A percentile compares a stretch with the other conserved stretches of the same genome.
Conservation (phyloP, 805 yeast species). For the Kazachstania taianensis region DNA sequence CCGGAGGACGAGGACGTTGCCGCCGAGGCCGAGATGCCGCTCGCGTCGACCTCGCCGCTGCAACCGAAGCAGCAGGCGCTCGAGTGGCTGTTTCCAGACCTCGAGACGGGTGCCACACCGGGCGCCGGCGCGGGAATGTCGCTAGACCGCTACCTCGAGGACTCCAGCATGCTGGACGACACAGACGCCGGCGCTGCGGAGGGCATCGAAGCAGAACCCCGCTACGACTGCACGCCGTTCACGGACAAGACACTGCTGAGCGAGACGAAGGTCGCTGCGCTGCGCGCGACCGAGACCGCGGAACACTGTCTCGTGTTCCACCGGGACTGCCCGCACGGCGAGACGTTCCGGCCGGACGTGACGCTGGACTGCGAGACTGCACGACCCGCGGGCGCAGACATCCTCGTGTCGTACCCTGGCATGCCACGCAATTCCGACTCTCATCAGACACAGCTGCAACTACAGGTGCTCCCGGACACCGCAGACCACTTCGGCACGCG, state of each 20-base stretch:
- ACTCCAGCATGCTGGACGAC: too few relatives aligned
- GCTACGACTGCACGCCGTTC: conserved; percentile 19
- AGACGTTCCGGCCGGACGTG: conserved; percentile 21
- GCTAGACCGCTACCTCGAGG: too few relatives aligned
- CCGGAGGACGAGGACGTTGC: neutral
- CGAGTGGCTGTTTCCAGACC: conserved; percentile 1
- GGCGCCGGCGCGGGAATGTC: too few relatives aligned
- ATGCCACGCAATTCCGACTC: neutral
- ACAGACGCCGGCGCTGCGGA: neutral
- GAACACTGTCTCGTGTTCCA: conserved; percentile 26
- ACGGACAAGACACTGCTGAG: conserved; percentile 14
- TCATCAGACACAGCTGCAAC: neutral
- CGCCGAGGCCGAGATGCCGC: neutral
- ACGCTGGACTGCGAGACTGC: conserved; percentile 12
- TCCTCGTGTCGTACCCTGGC: neutral
- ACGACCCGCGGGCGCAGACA: neutral
- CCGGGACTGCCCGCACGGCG: conserved; percentile 8
- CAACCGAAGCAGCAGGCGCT: neutral
- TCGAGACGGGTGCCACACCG: too few relatives aligned
- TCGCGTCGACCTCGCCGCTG: neutral
- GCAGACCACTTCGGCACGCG: neutral
- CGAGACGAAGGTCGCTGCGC: conserved; percentile 15
- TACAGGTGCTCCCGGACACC: neutral
- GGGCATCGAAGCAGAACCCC: neutral
- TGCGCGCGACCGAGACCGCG: conserved; percentile 20